Evolutionary conservation across 2,329 filamentous ascomycete species (phyloP).

Genomic region (Xylariaceae sp.): DNA sequence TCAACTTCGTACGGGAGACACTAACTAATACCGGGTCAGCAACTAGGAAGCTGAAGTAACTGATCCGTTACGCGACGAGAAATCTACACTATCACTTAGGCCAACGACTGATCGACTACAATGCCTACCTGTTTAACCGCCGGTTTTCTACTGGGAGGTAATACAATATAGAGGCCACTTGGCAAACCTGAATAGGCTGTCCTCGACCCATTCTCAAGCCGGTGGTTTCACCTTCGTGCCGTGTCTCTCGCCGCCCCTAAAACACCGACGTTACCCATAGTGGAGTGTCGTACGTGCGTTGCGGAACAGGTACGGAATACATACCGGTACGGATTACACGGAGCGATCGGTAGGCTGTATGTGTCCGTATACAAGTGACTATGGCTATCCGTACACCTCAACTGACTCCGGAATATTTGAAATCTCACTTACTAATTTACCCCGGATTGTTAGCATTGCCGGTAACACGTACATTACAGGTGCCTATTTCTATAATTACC

Average conservation of each 20-base stretch:
- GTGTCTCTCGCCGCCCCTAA: conserved; percentile 18
- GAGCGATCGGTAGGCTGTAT: too few species aligned
- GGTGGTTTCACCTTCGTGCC: conserved; percentile 22
- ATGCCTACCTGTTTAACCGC: neutral
- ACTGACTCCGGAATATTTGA: neutral
- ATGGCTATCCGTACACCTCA: neutral
- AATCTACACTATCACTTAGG: neutral
- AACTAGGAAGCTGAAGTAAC: too few species aligned
- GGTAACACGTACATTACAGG: neutral
- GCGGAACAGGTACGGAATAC: too few species aligned
- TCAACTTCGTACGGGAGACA: too few species aligned
- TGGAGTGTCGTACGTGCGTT: too few species aligned
- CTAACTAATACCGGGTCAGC: too few species aligned
- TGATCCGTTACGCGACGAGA: too few species aligned
- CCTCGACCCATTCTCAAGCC: conserved; percentile 15
- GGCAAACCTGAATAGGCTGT: conserved; percentile 7
- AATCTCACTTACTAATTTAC: conserved; percentile 17
- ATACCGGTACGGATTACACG: too few species aligned
- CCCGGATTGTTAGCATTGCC: conserved; percentile 11
- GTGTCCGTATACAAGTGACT: too few species aligned
- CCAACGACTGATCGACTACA: neutral
- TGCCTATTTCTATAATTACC: neutral
- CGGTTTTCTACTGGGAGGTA: neutral
- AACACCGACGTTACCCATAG: neutral
- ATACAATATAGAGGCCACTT: conserved; percentile 3